Conservation (phyloP, 1,284 basidiomycete species). For the Ganoderma leucocontextum region DNA sequence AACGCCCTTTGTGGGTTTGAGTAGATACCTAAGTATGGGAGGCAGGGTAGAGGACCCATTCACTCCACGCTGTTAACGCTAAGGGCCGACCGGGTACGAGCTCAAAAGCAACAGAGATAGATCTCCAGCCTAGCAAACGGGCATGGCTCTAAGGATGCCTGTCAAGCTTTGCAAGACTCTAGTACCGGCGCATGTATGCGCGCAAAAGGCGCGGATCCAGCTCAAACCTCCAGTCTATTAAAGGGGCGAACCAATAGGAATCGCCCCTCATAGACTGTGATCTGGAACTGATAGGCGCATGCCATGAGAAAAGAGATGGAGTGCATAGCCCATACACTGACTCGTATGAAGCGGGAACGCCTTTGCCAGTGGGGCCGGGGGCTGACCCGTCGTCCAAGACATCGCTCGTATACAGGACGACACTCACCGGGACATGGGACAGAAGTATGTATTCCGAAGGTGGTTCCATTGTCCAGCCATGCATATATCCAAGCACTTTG, state of each 20-base stretch:
- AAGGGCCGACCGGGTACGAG: neutral
- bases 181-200: neutral
- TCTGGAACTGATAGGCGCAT: neutral
- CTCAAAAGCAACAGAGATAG: neutral
- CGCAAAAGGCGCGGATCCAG: neutral
- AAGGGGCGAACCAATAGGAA: no score
- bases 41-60: no score
- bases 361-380: neutral
- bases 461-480: no score
- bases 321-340: neutral
- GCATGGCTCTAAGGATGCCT: neutral
- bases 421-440: neutral
- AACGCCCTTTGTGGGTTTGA: no score
- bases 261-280: neutral
- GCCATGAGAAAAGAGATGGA: neutral
- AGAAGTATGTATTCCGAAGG: neutral
- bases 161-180: neutral
- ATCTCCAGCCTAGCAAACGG: no score
- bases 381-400: neutral
- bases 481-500: neutral
- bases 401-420: neutral
- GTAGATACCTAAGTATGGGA: no score
- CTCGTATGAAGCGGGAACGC: neutral
- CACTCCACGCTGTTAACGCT: neutral
- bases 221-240: neutral